Conservation (phyloP, 73 alveolate species). For the Stentor roeselii region DNA sequence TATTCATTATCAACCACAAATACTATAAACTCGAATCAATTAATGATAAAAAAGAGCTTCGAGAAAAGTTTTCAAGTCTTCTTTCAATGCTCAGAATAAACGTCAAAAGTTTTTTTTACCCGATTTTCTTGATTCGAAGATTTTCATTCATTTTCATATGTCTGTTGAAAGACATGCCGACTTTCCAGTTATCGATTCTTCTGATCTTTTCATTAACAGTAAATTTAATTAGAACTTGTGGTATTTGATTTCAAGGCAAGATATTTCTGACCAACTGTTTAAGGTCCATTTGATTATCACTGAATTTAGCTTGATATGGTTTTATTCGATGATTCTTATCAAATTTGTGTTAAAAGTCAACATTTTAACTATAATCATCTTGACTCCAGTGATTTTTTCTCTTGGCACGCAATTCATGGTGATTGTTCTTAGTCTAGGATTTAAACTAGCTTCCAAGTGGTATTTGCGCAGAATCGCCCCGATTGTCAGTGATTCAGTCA, state of each 20-base stretch:
- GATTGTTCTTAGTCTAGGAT: slow-evolving; percentile 26
- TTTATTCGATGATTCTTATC: slow-evolving; percentile 11
- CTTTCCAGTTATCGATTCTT: neutral
- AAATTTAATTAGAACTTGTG: neutral
- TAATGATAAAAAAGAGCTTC: no score
- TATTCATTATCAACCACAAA: no score
- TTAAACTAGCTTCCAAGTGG: neutral
- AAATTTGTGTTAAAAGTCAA: neutral
- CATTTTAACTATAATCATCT: slow-evolving; percentile 29
- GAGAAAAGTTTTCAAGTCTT: no score
- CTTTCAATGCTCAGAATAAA: no score
- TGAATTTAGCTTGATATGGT: neutral
- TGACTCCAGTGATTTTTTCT: slow-evolving; percentile 50
- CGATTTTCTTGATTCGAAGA: neutral
- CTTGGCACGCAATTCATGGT: slow-evolving; percentile 26
- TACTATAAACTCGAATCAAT: no score
- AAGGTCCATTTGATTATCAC: slow-evolving; percentile 11
- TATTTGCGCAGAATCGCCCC: neutral
- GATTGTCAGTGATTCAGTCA: slow-evolving; percentile 47
- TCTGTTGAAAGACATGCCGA: neutral
- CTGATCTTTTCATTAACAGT: neutral
- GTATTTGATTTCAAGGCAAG: neutral
- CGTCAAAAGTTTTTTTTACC: no score
- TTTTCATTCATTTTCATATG: neutral
- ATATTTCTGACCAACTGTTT: slow-evolving; percentile 20